Evolutionary conservation across 495 filamentous ascomycete species (phyloP), one percentile per base, ranked within the genome.

Genomic region (Neohortaea acidophila): DNA sequence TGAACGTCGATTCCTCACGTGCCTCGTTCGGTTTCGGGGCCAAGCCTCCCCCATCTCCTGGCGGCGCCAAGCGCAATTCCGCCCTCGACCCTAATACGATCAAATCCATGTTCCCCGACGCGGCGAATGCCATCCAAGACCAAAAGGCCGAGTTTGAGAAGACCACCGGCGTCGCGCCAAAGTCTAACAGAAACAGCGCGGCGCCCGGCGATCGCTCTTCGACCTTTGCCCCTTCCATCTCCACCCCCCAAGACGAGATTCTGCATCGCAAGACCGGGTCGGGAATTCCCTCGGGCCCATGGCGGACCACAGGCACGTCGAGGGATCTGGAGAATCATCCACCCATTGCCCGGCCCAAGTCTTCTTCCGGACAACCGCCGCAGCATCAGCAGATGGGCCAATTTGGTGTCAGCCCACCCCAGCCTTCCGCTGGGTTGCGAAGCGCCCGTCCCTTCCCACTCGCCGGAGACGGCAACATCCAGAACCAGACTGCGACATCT

Each of bases 51-150:
- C 74, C 79, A 35, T 81, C 83, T 20, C 73, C 77, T 11, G 70
- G 75, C 46, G 32, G 32, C 22, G 72, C 69, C 28, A 94, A 94
- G 65, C 76, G 89, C 38, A 87, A 89, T 56, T 94, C 89, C 21
- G 85, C 75, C 12, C 73, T 96, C 26, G 89, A 96, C 54, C 64
- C 83, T n/a, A 77, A 74, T 23, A 84, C 81, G n/a, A 92, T 94
- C 56, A 87, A 93, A 62, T 84, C 84, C 47, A 96, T 97, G 89
- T 97, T 97, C 56, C 89, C 89, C 4, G 89, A 96, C 65, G 89
- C 89, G 17, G 91, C 89, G 2, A 91, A 87, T 11, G 91, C 91
- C 11, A 94, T 97, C 59, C 85, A 85, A 21, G 89, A 85, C 35
- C 87, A 97, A 62, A 93, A 94, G 65, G 86, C 84, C 35, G 85